Percentiles rank a stretch among this genome's conserved stretches.
Evolutionary conservation across 2,329 filamentous ascomycete species (phyloP).

Genomic region (Fonsecaea pugnacius): DNA sequence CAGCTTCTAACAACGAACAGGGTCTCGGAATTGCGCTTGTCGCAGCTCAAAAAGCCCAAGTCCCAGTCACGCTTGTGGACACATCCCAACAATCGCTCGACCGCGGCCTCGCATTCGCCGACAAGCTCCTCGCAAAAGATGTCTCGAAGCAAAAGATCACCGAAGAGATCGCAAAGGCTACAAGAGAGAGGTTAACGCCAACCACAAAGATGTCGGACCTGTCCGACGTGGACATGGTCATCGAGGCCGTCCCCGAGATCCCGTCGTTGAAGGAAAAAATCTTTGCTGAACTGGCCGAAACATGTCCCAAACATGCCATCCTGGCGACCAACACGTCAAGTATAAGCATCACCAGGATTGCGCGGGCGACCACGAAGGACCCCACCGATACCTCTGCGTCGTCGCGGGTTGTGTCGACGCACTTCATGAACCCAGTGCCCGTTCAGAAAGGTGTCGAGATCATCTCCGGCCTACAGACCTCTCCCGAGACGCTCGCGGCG

Average conservation of each 20-base stretch:
- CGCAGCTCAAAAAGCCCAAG: slow-evolving; percentile 78
- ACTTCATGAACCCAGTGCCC: slow-evolving; percentile 99
- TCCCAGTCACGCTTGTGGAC: slow-evolving; percentile 86
- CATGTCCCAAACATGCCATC: slow-evolving; percentile 82
- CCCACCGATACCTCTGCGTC: slow-evolving; percentile 79
- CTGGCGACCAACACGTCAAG: slow-evolving; percentile 98
- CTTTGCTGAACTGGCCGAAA: slow-evolving; percentile 78
- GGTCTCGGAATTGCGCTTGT: slow-evolving; percentile 95
- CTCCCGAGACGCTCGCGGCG: slow-evolving; percentile 75
- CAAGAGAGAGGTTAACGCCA: slow-evolving; percentile 70
- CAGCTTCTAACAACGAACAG: slow-evolving; percentile 52
- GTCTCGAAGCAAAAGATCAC: slow-evolving; percentile 85
- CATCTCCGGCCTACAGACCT: slow-evolving; percentile 91
- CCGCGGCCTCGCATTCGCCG: slow-evolving; percentile 91
- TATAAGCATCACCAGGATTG: slow-evolving; percentile 95
- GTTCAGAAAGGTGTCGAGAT: slow-evolving; percentile 98
- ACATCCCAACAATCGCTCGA: slow-evolving; percentile 80
- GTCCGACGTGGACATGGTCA: slow-evolving; percentile 88
- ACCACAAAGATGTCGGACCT: slow-evolving; percentile 77
- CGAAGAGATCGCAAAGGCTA: slow-evolving; percentile 75
- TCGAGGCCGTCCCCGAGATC: slow-evolving; percentile 95
- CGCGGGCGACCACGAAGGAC: slow-evolving; percentile 76
- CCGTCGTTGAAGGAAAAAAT: slow-evolving; percentile 84
- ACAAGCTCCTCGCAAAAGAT: slow-evolving; percentile 92
- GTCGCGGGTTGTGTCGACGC: slow-evolving; percentile 88